These are phyloP conservation scores for Peniophora sp. DNA, from an alignment of 1,284 basidiomycete species.

Conservation along the genomic window DNA sequence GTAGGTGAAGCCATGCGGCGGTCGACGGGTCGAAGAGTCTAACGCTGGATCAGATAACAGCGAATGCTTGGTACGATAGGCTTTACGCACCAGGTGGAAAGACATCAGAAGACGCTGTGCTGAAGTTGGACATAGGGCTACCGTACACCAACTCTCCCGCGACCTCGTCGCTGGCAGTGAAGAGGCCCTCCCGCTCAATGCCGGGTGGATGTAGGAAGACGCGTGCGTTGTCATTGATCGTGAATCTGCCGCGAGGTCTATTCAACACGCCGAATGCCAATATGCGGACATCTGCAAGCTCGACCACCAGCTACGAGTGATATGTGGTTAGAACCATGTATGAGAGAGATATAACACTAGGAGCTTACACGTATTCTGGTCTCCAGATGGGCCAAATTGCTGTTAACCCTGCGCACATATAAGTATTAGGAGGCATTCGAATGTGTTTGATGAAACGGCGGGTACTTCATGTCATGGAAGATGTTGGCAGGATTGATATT, in stretches of 20 bases:
- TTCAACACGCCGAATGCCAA: conserved; percentile 61
- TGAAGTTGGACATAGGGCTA: no score
- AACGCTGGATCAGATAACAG: not conserved
- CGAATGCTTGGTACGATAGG: no score
- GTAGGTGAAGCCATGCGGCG: not conserved
- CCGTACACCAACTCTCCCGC: no score
- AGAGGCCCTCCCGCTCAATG: conserved; percentile 27
- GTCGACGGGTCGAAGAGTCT: not conserved
- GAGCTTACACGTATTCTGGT: conserved; percentile 49
- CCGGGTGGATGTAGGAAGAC: conserved; percentile 62
- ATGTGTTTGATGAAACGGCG: not conserved
- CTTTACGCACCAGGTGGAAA: no score
- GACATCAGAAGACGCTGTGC: no score
- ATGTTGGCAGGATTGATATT: conserved; percentile 56
- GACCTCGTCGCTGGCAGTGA: conserved; percentile 1
- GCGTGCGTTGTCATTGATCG: conserved; percentile 58
- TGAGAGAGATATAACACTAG: not conserved
- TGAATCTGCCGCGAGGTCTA: conserved; percentile 45
- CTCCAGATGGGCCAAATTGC: conserved; percentile 52
- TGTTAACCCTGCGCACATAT: conserved; percentile 41
- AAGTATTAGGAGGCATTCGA: not conserved
- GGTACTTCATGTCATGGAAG: conserved; percentile 70
- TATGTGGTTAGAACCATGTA: not conserved
- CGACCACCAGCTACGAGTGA: conserved; percentile 47
- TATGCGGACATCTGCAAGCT: conserved; percentile 66